A percentile compares a stretch with the other conserved stretches of the same genome.
phyloP scores from a whole-genome alignment of 495 filamentous ascomycete genomes.

The Echria macrotheca region DNA sequence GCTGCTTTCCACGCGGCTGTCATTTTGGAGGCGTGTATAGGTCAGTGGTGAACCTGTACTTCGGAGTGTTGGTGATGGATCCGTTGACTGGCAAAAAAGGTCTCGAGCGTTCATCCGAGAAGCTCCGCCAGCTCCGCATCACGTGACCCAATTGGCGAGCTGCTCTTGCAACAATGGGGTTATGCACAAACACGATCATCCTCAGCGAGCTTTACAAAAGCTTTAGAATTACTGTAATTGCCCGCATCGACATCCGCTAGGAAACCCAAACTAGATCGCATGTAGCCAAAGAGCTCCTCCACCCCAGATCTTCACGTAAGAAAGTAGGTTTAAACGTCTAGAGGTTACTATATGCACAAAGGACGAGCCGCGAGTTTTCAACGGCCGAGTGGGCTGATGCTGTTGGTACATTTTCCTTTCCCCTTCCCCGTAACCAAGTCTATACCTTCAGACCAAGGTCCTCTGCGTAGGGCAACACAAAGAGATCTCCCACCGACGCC shows the following conservation, averaged over 20 bases:
- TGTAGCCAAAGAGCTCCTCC: too few species aligned
- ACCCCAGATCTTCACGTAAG: slow-evolving; percentile 10
- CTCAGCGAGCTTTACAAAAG: background rate
- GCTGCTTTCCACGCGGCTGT: slow-evolving; percentile 97
- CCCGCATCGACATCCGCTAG: too few species aligned
- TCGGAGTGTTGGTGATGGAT: background rate
- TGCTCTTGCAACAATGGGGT: background rate
- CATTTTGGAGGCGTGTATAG: slow-evolving; percentile 59
- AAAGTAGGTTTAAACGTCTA: slow-evolving; percentile 32
- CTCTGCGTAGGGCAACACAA: slow-evolving; percentile 84
- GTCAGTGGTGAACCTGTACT: background rate
- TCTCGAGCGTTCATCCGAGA: background rate
- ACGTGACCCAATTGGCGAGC: slow-evolving; percentile 1
- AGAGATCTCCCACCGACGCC: slow-evolving; percentile 80
- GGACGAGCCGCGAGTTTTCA: slow-evolving; percentile 36
- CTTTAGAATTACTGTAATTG: too few species aligned
- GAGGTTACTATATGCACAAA: slow-evolving; percentile 48
- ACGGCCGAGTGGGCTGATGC: slow-evolving; percentile 23
- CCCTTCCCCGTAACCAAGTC: slow-evolving; percentile 27
- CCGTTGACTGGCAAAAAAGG: background rate
- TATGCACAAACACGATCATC: background rate
- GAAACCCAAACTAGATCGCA: too few species aligned
- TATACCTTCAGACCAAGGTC: slow-evolving; percentile 93
- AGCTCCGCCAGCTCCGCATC: slow-evolving; percentile 2
- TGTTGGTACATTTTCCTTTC: slow-evolving; percentile 46